Base-by-base conservation (phyloP, 2,329 filamentous ascomycete species). In the Nemania abortiva region DNA sequence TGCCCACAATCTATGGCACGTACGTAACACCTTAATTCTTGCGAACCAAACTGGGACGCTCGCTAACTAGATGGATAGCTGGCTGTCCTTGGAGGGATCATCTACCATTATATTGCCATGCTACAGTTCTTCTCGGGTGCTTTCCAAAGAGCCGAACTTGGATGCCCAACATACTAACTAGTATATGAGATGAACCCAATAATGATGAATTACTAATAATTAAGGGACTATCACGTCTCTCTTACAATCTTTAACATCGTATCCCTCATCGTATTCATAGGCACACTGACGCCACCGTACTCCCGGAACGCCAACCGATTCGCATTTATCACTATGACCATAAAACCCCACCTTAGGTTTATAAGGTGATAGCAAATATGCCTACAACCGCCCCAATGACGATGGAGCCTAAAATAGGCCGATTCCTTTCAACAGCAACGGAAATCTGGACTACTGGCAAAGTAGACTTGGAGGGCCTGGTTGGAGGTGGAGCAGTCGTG, bases 51-150 rank as follows among this genome's bases (percentile, higher is more conserved):
- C 85, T 94, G 37, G 93, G 93, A 58, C 92, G 94, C 92, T 52
- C 94, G 91, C 81, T 96, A 97, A 83, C 97, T 97, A 79, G 89
- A 97, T 68, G 97, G 94, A 94, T 94, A 99, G 81, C 82, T 97
- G 39, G 96, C 96, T 7, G 96, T 99, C 11, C 84, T 99, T 31
- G 94, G 95, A 18, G 96, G 96, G 11, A 99, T 99, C 66, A 81
- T 98, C n/a, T 98, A 97, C 80, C 96, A 99, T 81, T 99, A 98
- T 82, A 87, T 88, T 24, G 96, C 96, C 20, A 98, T 99, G 95
- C 93, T 98, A 81, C 89, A 94, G 65, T 96, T 99, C 81, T 99
- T 99, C 77, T 87, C 91, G 4, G 87, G 87, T 49, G 93, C 93
- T 11, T 95, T 95, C 81, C 82, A 85, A 73, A 87, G 91, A 68